Evolutionary conservation across 2,329 filamentous ascomycete genomes (phyloP).

Genomic region (Xylaria sp.): DNA sequence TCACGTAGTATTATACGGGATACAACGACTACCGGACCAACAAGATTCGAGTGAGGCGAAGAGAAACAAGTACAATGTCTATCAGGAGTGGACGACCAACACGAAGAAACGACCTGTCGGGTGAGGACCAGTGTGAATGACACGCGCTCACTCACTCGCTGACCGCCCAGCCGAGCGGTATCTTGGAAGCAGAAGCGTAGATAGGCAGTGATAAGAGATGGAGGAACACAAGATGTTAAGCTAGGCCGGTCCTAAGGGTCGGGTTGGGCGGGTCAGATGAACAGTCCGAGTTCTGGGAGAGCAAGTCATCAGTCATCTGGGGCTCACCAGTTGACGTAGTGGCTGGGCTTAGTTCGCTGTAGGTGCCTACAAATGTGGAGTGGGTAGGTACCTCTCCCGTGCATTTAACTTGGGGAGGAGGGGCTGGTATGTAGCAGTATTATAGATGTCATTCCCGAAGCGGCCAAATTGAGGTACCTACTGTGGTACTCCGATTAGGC

Average conservation of each 20-base stretch:
- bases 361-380: too few relatives aligned
- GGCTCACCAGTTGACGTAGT: slow-evolving; percentile 32
- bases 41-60: not conserved
- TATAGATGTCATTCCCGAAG: too few relatives aligned
- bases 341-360: not conserved
- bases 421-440: too few relatives aligned
- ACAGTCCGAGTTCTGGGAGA: slow-evolving; percentile 24
- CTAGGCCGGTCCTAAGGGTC: not conserved
- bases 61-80: not conserved
- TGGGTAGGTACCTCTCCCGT: too few relatives aligned
- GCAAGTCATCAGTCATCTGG: slow-evolving; percentile 36
- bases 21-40: not conserved
- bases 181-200: not conserved
- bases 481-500: not conserved
- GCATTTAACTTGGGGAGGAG: too few relatives aligned
- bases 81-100: not conserved
- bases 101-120: slow-evolving; percentile 6
- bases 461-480: too few relatives aligned
- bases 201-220: not conserved
- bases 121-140: slow-evolving; percentile 5
- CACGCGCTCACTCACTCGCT: slow-evolving; percentile 1
- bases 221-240: not conserved
- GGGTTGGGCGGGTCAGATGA: slow-evolving; percentile 27
- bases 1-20: slow-evolving; percentile 18
- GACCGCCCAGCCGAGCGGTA: slow-evolving; percentile 15